Evolutionary conservation across 192 early-diverging fungal genomes (phyloP).

Genomic region (Lobosporangium transversale): DNA sequence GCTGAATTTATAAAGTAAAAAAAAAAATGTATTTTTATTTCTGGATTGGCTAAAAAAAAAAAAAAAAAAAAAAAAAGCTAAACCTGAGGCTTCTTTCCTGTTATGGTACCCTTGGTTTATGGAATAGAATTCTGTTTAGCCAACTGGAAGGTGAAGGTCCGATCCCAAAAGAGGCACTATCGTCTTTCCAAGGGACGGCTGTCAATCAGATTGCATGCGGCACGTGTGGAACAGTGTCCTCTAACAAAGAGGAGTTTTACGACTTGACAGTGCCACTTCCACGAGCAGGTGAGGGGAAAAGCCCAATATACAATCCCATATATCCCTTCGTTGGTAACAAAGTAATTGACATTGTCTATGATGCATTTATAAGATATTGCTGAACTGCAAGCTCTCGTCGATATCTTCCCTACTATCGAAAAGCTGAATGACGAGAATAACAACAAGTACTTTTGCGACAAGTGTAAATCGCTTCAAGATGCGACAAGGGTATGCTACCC

Average conservation of each 20-base stretch:
- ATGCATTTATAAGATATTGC: slow-evolving; percentile 1
- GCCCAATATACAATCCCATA: no score
- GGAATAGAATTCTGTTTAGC: slow-evolving; percentile 40
- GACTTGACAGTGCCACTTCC: slow-evolving; percentile 35
- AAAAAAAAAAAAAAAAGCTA: no score
- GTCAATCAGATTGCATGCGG: slow-evolving; percentile 39
- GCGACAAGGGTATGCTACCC: slow-evolving; percentile 44
- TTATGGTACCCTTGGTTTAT: no score
- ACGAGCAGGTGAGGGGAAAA: slow-evolving; percentile 14
- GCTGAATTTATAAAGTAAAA: slow-evolving; percentile 43
- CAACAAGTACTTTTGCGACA: slow-evolving; percentile 38
- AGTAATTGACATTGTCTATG: not conserved
- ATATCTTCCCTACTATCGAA: slow-evolving; percentile 34
- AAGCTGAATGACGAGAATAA: slow-evolving; percentile 23
- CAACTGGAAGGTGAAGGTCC: slow-evolving; percentile 33
- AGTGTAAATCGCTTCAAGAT: slow-evolving; percentile 25
- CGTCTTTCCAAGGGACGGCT: slow-evolving; percentile 36
- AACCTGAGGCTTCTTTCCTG: no score
- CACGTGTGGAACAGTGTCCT: slow-evolving; percentile 24
- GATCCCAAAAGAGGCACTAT: slow-evolving; percentile 13
- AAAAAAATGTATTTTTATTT: not conserved
- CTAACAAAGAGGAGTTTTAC: slow-evolving; percentile 41
- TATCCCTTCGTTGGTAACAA: not conserved
- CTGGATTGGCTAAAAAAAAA: no score
- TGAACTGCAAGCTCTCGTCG: slow-evolving; percentile 23